These are phyloP conservation scores for Eutypa lata DNA, from an alignment of 2,329 filamentous ascomycete genomes.

Conservation along the genomic window DNA sequence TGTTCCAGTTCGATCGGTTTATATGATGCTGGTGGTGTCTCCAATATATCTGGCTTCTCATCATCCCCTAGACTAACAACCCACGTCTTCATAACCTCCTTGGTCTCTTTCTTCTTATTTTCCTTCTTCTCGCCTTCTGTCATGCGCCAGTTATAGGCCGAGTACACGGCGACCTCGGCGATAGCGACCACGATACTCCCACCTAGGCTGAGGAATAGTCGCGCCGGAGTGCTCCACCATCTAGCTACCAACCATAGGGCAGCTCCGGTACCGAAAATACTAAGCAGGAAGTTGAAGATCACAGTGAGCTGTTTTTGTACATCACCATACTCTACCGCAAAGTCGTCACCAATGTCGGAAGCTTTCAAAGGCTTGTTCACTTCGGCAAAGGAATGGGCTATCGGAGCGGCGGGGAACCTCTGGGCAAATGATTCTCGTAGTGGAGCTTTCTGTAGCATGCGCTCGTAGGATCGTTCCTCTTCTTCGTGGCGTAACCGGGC, in stretches of 20 bases:
- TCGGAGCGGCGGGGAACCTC: constrained; percentile 51
- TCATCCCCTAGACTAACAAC: constrained; percentile 41
- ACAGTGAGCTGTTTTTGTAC: constrained; percentile 79
- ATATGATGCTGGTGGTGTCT: constrained; percentile 7
- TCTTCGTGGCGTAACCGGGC: constrained; percentile 76
- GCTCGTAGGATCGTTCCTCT: constrained; percentile 77
- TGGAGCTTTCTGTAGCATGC: constrained; percentile 66
- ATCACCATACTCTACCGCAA: constrained; percentile 62
- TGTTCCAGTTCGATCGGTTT: constrained; percentile 2
- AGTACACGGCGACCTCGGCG: constrained; percentile 76
- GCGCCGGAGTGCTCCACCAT: constrained; percentile 70
- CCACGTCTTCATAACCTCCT: constrained; percentile 71
- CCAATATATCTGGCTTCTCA: constrained; percentile 19
- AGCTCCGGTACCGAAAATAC: constrained; percentile 73
- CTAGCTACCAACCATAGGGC: constrained; percentile 76
- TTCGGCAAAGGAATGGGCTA: constrained; percentile 54
- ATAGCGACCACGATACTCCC: constrained; percentile 68
- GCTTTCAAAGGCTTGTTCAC: constrained; percentile 45
- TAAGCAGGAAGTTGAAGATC: constrained; percentile 86
- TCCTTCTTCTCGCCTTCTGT: constrained; percentile 65
- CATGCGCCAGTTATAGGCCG: constrained; percentile 70
- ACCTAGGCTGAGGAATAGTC: constrained; percentile 68
- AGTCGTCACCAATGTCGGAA: constrained; percentile 54
- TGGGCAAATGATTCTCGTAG: constrained; percentile 57
- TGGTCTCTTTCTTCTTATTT: constrained; percentile 59